Evolutionary conservation across 805 yeast species (phyloP), one percentile per base, ranked within the genome.

Genomic region (Candida coquimbonensis): DNA sequence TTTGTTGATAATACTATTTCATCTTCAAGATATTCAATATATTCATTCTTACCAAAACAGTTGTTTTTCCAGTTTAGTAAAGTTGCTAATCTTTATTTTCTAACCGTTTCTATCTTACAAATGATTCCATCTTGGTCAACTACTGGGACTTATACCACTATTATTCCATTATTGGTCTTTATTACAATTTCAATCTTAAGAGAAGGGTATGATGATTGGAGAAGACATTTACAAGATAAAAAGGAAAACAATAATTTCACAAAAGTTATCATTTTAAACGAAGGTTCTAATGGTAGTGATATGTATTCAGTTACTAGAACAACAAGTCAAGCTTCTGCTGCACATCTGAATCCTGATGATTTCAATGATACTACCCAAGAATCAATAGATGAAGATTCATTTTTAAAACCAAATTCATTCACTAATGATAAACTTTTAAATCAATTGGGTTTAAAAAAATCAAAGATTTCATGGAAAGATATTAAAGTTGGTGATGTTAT

Each of bases 51-150:
- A 3, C 99, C 99, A 2, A 78, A 90, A 50, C 97, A 93, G 59
- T 63, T 93, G 35, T 73, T 79, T 51, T 96, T 93, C 4, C 99
- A 93, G 64, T 91, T 93, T 59, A 87, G 96, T 24, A 91, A 88
- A 60, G 58, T 93, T 39, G 99, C 99, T 27, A 93, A 93, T 61
- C 72, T 90, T 50, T 91, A 93, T 63, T 93, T 93, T 65, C 67
- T 93, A 75, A 72, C 81, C 3, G 93, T 93, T 16, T 90, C 98
- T 3, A 84, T 93, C 50, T 70, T 93, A 70, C 99, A 93, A 62
- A 82, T 91, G 90, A 83, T 93, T 40, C 98, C 99, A 0, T 79
- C 89, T 3, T 93, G 96, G 97, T 87, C 96, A 1, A 88, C 99
- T 7, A 93, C 99, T 0, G 99, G 98, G 49, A 84, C 89, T 12